Evolutionary conservation across 2,329 filamentous ascomycete species (phyloP).

Genomic region (Thielaviopsis ethacetica): DNA sequence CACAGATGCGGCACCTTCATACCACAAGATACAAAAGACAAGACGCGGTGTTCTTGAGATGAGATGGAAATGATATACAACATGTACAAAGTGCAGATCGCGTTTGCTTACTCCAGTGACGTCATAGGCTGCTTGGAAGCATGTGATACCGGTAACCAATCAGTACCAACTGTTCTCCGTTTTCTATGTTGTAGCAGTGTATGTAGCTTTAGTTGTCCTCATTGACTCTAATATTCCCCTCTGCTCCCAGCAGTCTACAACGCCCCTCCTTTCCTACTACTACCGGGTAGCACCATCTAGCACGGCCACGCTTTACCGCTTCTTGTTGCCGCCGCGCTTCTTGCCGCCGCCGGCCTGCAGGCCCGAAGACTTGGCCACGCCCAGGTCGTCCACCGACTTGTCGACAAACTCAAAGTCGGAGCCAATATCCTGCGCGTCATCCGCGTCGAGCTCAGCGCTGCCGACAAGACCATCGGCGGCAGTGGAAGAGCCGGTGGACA

Average conservation of each 20-base stretch:
- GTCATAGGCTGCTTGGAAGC: too few relatives aligned
- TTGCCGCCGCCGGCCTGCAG: constrained; percentile 30
- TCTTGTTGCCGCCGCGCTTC: constrained; percentile 36
- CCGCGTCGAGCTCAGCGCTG: constrained; percentile 17
- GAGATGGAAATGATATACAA: background rate
- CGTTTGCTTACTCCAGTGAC: too few relatives aligned
- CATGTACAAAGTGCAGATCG: too few relatives aligned
- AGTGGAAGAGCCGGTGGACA: constrained; percentile 14
- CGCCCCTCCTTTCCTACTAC: too few relatives aligned
- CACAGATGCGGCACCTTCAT: background rate
- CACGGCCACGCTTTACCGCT: constrained; percentile 26
- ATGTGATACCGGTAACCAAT: too few relatives aligned
- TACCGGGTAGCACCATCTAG: background rate
- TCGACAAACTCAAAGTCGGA: constrained; percentile 49
- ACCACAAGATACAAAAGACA: background rate
- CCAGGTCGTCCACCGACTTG: constrained; percentile 40
- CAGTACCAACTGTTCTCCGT: too few relatives aligned
- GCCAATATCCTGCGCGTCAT: constrained; percentile 25
- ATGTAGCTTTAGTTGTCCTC: too few relatives aligned
- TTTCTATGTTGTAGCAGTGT: too few relatives aligned
- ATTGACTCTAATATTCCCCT: too few relatives aligned
- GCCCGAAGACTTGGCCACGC: constrained; percentile 34
- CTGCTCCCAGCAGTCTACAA: too few relatives aligned
- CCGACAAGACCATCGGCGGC: background rate
- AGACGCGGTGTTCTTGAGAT: background rate